A percentile compares a stretch with the other conserved stretches of the same genome.
phyloP scores from a whole-genome alignment of 352 stramenopile genomes.

The Vaucheria bursata region DNA sequence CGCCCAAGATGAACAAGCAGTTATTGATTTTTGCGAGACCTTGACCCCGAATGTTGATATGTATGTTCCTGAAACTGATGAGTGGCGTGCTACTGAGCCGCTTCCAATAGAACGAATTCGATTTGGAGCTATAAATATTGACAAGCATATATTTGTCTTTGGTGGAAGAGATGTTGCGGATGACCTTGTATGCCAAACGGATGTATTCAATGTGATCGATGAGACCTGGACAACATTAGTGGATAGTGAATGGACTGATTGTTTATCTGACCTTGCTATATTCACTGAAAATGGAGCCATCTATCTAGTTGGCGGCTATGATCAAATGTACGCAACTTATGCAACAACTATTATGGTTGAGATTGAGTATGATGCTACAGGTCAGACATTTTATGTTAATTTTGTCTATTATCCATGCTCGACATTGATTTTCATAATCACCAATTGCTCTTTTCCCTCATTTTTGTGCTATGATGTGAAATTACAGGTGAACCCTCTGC shows the following conservation, averaged over 20 bases:
- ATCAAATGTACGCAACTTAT: neutral
- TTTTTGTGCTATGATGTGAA: too few species aligned
- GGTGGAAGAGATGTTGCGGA: neutral
- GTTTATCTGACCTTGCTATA: neutral
- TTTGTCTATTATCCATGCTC: too few species aligned
- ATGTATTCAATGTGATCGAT: neutral
- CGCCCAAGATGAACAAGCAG: too few species aligned
- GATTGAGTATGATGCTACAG: neutral
- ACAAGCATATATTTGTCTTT: neutral
- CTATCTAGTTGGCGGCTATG: neutral
- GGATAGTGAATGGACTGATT: neutral
- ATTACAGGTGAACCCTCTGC: neutral
- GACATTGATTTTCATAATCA: too few species aligned
- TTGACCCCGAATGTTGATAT: too few species aligned
- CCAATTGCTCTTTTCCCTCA: too few species aligned
- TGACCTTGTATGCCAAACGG: neutral
- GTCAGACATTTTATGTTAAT: too few species aligned
- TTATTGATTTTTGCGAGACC: too few species aligned
- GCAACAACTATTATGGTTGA: neutral
- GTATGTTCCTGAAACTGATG: too few species aligned
- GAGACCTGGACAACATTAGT: neutral
- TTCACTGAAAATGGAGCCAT: neutral
- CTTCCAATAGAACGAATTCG: neutral
- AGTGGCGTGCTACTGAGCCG: too few species aligned
- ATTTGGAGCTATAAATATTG: neutral